Base-by-base conservation (phyloP, 192 early-diverging fungal genomes). In the Backusella morwellensis region DNA sequence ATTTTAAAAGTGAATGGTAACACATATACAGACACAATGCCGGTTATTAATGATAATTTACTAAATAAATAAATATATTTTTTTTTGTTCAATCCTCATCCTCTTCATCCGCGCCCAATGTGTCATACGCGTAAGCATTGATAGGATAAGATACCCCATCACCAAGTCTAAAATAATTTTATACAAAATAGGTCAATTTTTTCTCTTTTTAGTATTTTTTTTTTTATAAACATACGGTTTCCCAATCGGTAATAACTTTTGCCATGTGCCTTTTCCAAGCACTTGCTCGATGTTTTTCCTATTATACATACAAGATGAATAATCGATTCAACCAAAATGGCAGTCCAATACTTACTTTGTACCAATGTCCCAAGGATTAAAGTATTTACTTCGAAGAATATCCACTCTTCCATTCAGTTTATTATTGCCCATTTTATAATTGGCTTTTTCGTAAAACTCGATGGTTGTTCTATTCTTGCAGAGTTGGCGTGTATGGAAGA, bases 401-500 rank as follows among this genome's bases (percentile, higher is more conserved):
- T 80, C 82, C 0, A 66, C 42, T 23, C 73, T 66, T 21, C 56
- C 41, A 54, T 69, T 42, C 15, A 54, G 23, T 14, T 63, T 23
- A 8, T 29, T 17, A 5, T 26, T 56, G 0, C 78, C 75, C n/a
- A 83, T 38, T 66, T 68, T 50, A 38, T 63, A 83, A 56, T 83
- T 79, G 21, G 78, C 44, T 38, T 77, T 76, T 54, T 80, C 82
- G 36, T 83, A 83, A 11, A 82, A 84, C 41, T 90, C 89, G 34
- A 90, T 88, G 0, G 89, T 90, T 1, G 89, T 90, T 38, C 85
- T 80, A 54, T 90, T 90, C 19, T 80, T 78, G 8, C 86, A 72
- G 23, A 90, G 66, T 66, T 86, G 81, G 17, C 66, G 66, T 14
- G 85, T 87, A 73, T 90, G 89, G 17, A 85, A 85, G 0, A 72